Evolutionary conservation across 305 asterid species (phyloP).

Genomic region (Ajuga reptans): DNA sequence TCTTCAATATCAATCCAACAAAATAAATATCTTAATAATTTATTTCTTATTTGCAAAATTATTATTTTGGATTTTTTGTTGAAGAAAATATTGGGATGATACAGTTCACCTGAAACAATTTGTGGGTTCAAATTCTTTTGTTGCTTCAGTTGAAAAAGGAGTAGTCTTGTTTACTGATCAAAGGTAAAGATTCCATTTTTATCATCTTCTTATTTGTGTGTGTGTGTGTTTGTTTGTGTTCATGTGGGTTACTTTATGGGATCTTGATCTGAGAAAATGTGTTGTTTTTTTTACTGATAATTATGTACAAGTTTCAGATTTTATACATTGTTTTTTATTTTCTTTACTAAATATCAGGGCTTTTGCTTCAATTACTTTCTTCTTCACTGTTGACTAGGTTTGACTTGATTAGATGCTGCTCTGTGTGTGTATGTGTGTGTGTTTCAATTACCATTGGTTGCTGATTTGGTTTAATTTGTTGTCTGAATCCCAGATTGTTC

Average conservation of each 20-base stretch:
- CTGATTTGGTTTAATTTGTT: slow-evolving; percentile 2
- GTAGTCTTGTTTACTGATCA: neutral
- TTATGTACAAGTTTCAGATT: neutral
- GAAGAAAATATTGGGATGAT: slow-evolving; percentile 7
- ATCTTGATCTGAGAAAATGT: slow-evolving; percentile 29
- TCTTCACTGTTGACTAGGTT: slow-evolving; percentile 22
- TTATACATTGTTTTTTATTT: neutral
- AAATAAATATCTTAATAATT: neutral
- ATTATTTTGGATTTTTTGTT: neutral
- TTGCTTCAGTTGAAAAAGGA: slow-evolving; percentile 23
- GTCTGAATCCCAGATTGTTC: neutral
- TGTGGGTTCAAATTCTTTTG: slow-evolving; percentile 23
- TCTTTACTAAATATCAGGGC: slow-evolving; percentile 15
- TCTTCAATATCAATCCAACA: neutral
- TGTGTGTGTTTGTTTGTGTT: neutral
- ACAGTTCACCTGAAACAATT: slow-evolving; percentile 14
- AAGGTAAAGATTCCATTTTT: slow-evolving; percentile 26
- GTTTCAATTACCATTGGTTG: neutral
- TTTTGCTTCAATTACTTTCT: slow-evolving; percentile 7
- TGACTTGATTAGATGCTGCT: slow-evolving; percentile 18
- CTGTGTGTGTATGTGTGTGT: neutral
- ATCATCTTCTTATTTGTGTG: neutral
- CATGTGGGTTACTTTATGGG: neutral
- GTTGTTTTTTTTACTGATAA: neutral
- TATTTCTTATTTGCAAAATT: too few species aligned